Evolutionary conservation across 2,329 filamentous ascomycete genomes (phyloP).

Genomic region (Lasiodiplodia sp.): DNA sequence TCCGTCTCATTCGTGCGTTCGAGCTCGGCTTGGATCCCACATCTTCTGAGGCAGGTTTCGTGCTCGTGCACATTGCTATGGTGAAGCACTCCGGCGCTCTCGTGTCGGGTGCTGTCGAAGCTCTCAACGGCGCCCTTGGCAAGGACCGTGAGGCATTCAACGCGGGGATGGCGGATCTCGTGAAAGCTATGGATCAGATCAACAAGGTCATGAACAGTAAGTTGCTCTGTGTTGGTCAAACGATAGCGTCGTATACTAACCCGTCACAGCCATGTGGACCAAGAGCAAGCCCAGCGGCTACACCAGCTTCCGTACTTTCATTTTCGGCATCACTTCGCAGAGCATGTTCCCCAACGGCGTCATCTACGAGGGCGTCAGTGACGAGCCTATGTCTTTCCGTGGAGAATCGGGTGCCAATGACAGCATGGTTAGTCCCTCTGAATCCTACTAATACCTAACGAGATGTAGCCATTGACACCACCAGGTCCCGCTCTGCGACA

Average conservation of each 20-base stretch:
- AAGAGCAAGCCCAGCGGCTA: constrained; percentile 86
- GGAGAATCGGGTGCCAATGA: constrained; percentile 95
- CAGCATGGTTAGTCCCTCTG: constrained; percentile 68
- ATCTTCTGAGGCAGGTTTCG: constrained; percentile 92
- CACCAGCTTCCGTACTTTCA: constrained; percentile 92
- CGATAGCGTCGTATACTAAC: neutral
- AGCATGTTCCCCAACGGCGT: constrained; percentile 95
- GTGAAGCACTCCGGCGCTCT: constrained; percentile 83
- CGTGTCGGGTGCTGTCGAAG: constrained; percentile 73
- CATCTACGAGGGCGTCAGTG: constrained; percentile 83
- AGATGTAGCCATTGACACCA: neutral
- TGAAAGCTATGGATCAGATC: constrained; percentile 71
- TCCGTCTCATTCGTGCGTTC: constrained; percentile 89
- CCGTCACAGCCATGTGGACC: constrained; percentile 76
- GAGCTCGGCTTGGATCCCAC: constrained; percentile 85
- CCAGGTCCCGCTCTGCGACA: constrained; percentile 83
- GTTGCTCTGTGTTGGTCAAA: constrained; percentile 34
- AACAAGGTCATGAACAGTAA: constrained; percentile 80
- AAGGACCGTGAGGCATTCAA: constrained; percentile 67
- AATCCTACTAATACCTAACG: neutral
- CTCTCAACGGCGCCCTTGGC: constrained; percentile 62
- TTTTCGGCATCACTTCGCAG: constrained; percentile 93
- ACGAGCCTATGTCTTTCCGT: constrained; percentile 80
- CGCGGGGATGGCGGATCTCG: constrained; percentile 55
- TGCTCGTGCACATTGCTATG: constrained; percentile 97